Percentiles rank a stretch among this genome's conserved stretches.
These are phyloP conservation scores for Fusarium zealandicum DNA, from an alignment of 2,329 filamentous ascomycete species.

Conservation along the genomic window DNA sequence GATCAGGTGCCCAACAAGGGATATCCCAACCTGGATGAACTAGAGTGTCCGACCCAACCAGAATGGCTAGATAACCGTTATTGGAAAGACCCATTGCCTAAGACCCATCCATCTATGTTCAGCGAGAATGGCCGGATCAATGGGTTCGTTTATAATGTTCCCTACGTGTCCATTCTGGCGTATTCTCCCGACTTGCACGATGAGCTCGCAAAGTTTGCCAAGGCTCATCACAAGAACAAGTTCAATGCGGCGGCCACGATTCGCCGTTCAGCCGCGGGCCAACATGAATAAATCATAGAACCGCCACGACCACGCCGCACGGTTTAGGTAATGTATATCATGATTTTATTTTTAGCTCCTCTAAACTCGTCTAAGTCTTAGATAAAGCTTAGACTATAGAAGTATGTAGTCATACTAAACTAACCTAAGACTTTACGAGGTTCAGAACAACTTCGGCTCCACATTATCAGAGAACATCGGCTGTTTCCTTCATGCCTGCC, in stretches of 20 bases:
- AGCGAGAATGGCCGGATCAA: background rate
- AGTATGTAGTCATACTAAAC: no score
- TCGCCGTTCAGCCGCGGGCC: background rate
- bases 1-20: background rate
- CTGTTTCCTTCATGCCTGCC: no score
- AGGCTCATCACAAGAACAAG: background rate
- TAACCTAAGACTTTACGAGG: no score
- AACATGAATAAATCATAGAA: no score
- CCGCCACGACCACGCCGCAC: no score
- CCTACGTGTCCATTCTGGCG: background rate
- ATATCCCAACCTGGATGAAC: background rate
- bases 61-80: background rate
- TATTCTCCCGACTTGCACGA: background rate
- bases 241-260: slow-evolving; percentile 2
- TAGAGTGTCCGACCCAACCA: background rate
- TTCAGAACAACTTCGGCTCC: no score
- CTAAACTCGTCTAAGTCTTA: no score
- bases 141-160: background rate
- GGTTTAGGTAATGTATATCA: no score
- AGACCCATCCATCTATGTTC: background rate
- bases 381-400: no score
- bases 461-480: no score
- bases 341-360: no score
- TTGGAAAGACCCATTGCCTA: background rate
- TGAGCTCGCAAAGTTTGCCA: background rate